Conservation (phyloP, 1,139 yeast genomes). For the Candida glucosophila region DNA sequence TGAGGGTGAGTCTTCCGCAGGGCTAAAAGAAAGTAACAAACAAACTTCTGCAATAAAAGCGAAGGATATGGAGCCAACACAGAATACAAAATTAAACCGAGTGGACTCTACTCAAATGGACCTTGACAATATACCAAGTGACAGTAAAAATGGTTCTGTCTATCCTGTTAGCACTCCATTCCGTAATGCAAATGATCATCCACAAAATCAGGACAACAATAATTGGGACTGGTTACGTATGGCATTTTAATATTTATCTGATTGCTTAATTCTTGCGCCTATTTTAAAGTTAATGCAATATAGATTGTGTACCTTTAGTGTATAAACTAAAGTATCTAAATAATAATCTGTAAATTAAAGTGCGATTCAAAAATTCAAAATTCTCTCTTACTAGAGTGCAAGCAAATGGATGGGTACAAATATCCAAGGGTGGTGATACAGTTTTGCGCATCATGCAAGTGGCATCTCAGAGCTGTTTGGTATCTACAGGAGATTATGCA, state of each 20-base stretch:
- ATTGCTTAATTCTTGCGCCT: background rate
- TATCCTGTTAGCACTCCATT: conserved; percentile 1
- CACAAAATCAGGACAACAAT: conserved; percentile 8
- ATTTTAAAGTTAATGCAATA: conserved; percentile 1
- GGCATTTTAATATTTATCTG: conserved; percentile 15
- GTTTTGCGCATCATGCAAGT: conserved; percentile 37
- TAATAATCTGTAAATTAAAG: too few relatives aligned
- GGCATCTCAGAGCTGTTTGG: conserved; percentile 44
- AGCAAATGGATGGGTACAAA: conserved; percentile 2
- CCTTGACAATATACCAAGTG: background rate
- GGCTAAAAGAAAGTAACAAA: too few relatives aligned
- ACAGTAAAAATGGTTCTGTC: conserved; percentile 1
- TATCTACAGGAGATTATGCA: conserved; percentile 36
- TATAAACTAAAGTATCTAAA: too few relatives aligned
- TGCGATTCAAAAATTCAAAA: too few relatives aligned
- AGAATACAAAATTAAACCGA: conserved; percentile 11
- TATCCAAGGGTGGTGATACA: conserved; percentile 29
- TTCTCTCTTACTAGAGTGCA: too few relatives aligned
- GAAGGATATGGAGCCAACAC: too few relatives aligned
- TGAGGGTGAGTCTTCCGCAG: too few relatives aligned
- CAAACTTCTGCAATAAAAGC: too few relatives aligned
- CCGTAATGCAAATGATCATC: background rate
- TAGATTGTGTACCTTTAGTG: background rate
- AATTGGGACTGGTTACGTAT: conserved; percentile 35
- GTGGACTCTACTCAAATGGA: conserved; percentile 3